Percentiles rank a stretch among this genome's conserved stretches.
Evolutionary conservation across 306 rosid genomes (phyloP).

Genomic region (Sindora glabra): DNA sequence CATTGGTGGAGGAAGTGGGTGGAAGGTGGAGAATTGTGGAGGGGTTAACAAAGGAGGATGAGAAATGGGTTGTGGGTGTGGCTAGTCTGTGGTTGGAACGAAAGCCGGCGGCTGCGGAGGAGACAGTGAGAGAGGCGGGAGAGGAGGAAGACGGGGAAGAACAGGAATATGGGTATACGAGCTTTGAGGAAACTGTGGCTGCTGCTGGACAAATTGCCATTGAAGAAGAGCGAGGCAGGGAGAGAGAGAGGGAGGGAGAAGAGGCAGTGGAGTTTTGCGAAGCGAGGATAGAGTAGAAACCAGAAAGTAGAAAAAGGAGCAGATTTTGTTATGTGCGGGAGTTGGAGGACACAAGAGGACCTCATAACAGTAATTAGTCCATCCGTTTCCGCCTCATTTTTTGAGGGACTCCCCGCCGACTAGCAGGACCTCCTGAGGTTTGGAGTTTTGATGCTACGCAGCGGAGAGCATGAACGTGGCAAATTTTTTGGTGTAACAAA

Average conservation of each 20-base stretch:
- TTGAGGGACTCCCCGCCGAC: background rate
- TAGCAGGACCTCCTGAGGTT: background rate
- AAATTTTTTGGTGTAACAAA: no score
- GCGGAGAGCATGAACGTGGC: no score
- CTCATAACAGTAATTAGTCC: slow-evolving; percentile 30
- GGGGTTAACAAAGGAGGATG: slow-evolving; percentile 61
- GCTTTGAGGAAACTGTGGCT: slow-evolving; percentile 42
- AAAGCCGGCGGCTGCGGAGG: no score
- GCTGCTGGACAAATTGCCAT: slow-evolving; percentile 54
- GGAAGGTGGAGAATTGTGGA: slow-evolving; percentile 43
- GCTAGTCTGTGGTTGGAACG: slow-evolving; percentile 6
- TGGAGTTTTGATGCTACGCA: slow-evolving; percentile 24
- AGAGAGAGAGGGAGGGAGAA: background rate
- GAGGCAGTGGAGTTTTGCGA: background rate
- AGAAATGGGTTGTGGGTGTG: slow-evolving; percentile 27
- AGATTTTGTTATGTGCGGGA: slow-evolving; percentile 29
- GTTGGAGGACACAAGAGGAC: slow-evolving; percentile 28
- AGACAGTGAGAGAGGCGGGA: slow-evolving; percentile 10
- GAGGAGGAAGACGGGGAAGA: slow-evolving; percentile 15
- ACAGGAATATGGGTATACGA: slow-evolving; percentile 29
- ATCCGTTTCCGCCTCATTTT: slow-evolving; percentile 38
- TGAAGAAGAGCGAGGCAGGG: background rate
- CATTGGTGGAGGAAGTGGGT: slow-evolving; percentile 10
- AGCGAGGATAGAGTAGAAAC: background rate
- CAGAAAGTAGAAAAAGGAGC: background rate